These are phyloP conservation scores for Aspergillus sclerotiicarbonarius DNA, from an alignment of 495 filamentous ascomycete genomes.

Conservation along the genomic window DNA sequence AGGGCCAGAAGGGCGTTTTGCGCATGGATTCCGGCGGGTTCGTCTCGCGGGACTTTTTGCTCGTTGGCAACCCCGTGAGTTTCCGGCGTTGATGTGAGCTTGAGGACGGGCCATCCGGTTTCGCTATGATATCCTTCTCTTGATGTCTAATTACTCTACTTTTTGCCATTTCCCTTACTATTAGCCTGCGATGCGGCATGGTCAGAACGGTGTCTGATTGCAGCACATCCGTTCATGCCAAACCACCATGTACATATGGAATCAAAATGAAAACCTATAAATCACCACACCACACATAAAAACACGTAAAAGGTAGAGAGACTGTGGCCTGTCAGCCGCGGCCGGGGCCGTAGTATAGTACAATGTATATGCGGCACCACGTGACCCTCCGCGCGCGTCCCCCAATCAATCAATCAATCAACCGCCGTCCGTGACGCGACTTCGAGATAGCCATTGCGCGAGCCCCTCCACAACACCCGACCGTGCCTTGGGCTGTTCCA, in stretches of 20 bases:
- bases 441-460: conserved; percentile 18
- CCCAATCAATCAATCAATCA: conserved; percentile 4
- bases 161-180: not conserved
- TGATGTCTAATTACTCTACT: conserved; percentile 6
- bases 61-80: conserved; percentile 32
- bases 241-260: conserved; percentile 2
- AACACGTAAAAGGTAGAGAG: not conserved
- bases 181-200: no score
- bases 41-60: conserved; percentile 37
- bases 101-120: not conserved
- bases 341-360: not conserved
- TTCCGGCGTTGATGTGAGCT: conserved; percentile 7
- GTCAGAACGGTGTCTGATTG: not conserved
- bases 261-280: not conserved
- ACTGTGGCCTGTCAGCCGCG: no score
- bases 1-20: conserved; percentile 39
- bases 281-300: not conserved
- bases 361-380: conserved; percentile 11
- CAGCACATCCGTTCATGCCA: not conserved
- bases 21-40: conserved; percentile 42
- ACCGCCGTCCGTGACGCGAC: conserved; percentile 17
- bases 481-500: conserved; percentile 4
- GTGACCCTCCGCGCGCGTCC: conserved; percentile 21
- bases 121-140: not conserved
- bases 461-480: conserved; percentile 22